phyloP scores from a whole-genome alignment of 345 rosid genomes.

The Gossypium longicalyx region DNA sequence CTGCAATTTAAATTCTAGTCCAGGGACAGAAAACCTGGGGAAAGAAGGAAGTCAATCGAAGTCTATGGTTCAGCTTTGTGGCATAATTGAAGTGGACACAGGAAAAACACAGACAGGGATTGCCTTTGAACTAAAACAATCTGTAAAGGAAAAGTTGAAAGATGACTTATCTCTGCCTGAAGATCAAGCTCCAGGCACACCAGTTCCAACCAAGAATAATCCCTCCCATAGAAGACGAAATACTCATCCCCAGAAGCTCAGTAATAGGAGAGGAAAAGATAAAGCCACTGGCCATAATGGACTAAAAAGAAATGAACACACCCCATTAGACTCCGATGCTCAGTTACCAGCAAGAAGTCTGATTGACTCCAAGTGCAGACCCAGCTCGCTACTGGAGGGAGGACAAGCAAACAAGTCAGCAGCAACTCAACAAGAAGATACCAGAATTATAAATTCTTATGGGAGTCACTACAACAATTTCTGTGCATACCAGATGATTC shows the following conservation, averaged over 20 bases:
- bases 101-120: slow-evolving; percentile 27
- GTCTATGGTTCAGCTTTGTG: slow-evolving; percentile 19
- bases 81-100: slow-evolving; percentile 33
- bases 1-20: slow-evolving; percentile 18
- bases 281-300: slow-evolving; percentile 8
- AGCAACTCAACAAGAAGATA: slow-evolving; percentile 20
- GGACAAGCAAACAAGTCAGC: slow-evolving; percentile 23
- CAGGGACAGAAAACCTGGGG: slow-evolving; percentile 18
- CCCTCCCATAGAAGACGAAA: slow-evolving; percentile 10
- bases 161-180: slow-evolving; percentile 22
- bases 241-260: slow-evolving; percentile 3
- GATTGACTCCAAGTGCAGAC: slow-evolving; percentile 22
- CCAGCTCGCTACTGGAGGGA: slow-evolving; percentile 21
- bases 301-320: slow-evolving; percentile 12
- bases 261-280: slow-evolving; percentile 3
- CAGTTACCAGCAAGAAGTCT: slow-evolving; percentile 16
- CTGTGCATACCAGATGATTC: slow-evolving; percentile 27
- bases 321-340: slow-evolving; percentile 10
- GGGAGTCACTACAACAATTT: slow-evolving; percentile 39
- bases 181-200: slow-evolving; percentile 35
- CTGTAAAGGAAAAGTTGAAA: slow-evolving; percentile 25
- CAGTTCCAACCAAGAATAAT: slow-evolving; percentile 26
- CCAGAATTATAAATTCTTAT: slow-evolving; percentile 25
- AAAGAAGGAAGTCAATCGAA: slow-evolving; percentile 20
- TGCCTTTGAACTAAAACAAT: slow-evolving; percentile 18